Conservation (phyloP, 768 basidiomycete genomes). For the Fomitopsis pulvina region DNA sequence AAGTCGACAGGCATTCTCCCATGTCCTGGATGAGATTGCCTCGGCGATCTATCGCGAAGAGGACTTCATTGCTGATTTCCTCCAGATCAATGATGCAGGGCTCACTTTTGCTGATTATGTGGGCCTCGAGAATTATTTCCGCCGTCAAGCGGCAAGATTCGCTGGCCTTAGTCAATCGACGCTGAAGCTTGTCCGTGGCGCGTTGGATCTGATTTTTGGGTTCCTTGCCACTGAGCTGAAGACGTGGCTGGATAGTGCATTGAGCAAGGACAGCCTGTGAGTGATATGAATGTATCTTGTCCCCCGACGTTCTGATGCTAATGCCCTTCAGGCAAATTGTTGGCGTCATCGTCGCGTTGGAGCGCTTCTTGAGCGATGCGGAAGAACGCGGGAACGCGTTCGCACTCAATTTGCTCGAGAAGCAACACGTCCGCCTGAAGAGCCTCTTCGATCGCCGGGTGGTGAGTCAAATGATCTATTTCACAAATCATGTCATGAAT, state of each 20-base stretch:
- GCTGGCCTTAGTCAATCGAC: constrained; percentile 63
- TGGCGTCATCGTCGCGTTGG: constrained; percentile 73
- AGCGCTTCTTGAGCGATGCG: constrained; percentile 69
- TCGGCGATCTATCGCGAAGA: constrained; percentile 77
- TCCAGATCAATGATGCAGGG: constrained; percentile 84
- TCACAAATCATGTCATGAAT: neutral
- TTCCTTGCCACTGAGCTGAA: constrained; percentile 83
- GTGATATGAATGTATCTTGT: constrained; percentile 17
- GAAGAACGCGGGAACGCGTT: constrained; percentile 78
- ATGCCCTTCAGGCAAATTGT: constrained; percentile 43
- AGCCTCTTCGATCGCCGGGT: constrained; percentile 72
- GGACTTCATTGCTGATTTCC: constrained; percentile 84
- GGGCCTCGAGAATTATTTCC: constrained; percentile 90
- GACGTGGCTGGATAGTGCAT: constrained; percentile 74
- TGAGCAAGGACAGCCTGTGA: constrained; percentile 74
- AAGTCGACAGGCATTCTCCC: constrained; percentile 56
- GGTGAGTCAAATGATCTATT: constrained; percentile 32
- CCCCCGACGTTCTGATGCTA: neutral
- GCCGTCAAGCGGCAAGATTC: constrained; percentile 78
- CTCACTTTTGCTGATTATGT: constrained; percentile 95
- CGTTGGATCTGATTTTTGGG: constrained; percentile 94
- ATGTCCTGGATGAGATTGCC: constrained; percentile 69
- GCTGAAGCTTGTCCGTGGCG: constrained; percentile 73
- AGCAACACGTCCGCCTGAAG: constrained; percentile 74
- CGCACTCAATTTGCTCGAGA: constrained; percentile 64